Evolutionary conservation across 2,329 filamentous ascomycete species (phyloP), one percentile per base, ranked within the genome.

Genomic region (Teratosphaeria destructans): DNA sequence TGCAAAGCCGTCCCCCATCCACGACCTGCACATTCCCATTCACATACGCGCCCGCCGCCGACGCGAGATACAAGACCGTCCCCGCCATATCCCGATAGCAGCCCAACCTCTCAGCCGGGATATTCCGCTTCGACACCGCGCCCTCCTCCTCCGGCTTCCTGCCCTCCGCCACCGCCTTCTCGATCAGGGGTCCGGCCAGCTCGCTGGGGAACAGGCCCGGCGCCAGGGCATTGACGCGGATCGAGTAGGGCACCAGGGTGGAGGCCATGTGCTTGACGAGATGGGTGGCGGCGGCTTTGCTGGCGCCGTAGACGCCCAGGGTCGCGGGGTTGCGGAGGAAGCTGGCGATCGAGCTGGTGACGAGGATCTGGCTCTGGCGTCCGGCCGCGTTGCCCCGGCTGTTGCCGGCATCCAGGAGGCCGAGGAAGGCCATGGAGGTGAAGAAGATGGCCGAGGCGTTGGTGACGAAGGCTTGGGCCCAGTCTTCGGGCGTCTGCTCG

Each of bases 31-130:
- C 77, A 60, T 79, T 81, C 2, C 85, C 86, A 71, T 88, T 88
- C 63, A 82, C 75, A 71, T 87, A 89, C 7, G 81, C 82, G 0
- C 85, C 87, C 1, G 85, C 85, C 61, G 79, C 75, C 47, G 82
- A 83, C 3, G 82, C 82, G 67, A 89, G 74, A 74, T 84, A 89
- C 57, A 90, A 70, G 53, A 88, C 79, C 54, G 82, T 77, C 1
- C 86, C 85, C 49, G 35, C 39, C 43, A 57, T 49, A 12, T 54
- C 53, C 32, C 82, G 73, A 57, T 82, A 78, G 49, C 79, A 77
- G 2, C 85, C 85, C 61, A 81, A 75, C 53, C 85, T 76, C 47
- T 79, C 78, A 11, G 83, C 73, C 0, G 85, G 85, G 52, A 87
- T 78, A 56, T 76, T 70, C 1, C 72, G 72, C 61, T 73, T 78